Base-by-base conservation (phyloP, 75 land plant genomes). In the Cryptomeria japonica region DNA sequence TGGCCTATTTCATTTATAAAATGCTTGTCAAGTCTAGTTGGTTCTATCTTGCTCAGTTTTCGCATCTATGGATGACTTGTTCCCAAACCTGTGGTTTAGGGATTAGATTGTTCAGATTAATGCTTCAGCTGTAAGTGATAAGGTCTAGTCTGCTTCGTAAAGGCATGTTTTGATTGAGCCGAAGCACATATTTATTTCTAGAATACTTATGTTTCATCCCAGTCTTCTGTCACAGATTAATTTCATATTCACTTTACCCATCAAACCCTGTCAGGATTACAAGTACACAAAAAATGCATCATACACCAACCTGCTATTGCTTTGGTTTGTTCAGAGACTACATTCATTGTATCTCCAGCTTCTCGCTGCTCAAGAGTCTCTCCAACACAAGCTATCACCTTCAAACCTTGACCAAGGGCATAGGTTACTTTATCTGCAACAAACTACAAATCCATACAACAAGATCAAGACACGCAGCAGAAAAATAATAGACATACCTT, bases 361-460 rank as follows among this genome's bases (percentile, higher is more conserved):
- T 97, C 98, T 41, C 96, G 92, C 80, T 97, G 96, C 90, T 95
- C 94, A 86, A 97, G 92, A 25, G 98, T 95, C 83, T 97, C 98
- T 15, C 97, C 98, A 89, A 94, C 92, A 89, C 98, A 97, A 68
- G 96, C 96, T 49, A 96, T 96, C 38, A 96, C 98, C 85, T 97
- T 96, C 86, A 97, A 53, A 28, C 98, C 96, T 89, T 96, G 92
- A 87, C 93, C 85, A 85, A 96, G 93, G 42, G 98, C 97, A 91
- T 97, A 97, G 39, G 92, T 94, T 80, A 95, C 95, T 87, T 96
- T 96, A 51, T 91, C 98, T 91, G 92, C 99, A 86, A 97, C 97
- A 89, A 97, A 94, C 99, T 97, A 90, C 13, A 44, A 83, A 34
- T 11, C 87, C 58, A 83, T 19, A 85, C 2, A 31, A 64, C 37